Conservation (phyloP, 139 green algal genomes). For the Eudorina sp. region DNA sequence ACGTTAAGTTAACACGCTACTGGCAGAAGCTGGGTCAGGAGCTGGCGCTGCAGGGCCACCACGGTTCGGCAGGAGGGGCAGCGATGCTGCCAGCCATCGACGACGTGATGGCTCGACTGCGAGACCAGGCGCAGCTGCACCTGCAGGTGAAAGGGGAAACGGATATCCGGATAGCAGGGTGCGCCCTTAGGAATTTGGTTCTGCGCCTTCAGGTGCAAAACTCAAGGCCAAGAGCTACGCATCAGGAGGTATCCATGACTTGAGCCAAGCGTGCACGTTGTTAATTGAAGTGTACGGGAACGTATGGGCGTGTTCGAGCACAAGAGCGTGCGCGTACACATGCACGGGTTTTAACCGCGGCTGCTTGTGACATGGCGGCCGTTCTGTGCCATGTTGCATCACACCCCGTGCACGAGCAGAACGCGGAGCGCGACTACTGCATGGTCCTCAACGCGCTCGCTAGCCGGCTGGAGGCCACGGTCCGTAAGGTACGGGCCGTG, state of each 20-base stretch:
- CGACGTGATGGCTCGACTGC: slow-evolving; percentile 75
- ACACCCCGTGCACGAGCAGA: slow-evolving; percentile 59
- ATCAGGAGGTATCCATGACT: no score
- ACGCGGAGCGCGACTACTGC: slow-evolving; percentile 76
- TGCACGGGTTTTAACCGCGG: no score
- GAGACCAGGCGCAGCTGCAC: slow-evolving; percentile 67
- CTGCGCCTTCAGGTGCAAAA: no score
- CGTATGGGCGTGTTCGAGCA: no score
- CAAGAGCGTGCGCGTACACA: no score
- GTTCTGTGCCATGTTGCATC: no score
- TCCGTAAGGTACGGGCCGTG: background rate
- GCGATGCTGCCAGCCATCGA: slow-evolving; percentile 48
- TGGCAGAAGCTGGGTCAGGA: slow-evolving; percentile 57
- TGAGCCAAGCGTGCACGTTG: no score
- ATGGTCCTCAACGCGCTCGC: slow-evolving; percentile 74
- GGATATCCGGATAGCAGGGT: no score
- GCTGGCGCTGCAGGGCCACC: slow-evolving; percentile 36
- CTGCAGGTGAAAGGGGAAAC: slow-evolving; percentile 45
- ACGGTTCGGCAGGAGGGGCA: slow-evolving; percentile 44
- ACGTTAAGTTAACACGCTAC: slow-evolving; percentile 82
- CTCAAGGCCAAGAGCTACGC: no score
- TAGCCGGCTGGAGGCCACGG: slow-evolving; percentile 24
- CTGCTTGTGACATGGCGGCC: no score
- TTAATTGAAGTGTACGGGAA: no score
- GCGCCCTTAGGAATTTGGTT: no score